Base-by-base conservation (phyloP, 2,329 filamentous ascomycete genomes). In the Tolypocladium endophyticum region DNA sequence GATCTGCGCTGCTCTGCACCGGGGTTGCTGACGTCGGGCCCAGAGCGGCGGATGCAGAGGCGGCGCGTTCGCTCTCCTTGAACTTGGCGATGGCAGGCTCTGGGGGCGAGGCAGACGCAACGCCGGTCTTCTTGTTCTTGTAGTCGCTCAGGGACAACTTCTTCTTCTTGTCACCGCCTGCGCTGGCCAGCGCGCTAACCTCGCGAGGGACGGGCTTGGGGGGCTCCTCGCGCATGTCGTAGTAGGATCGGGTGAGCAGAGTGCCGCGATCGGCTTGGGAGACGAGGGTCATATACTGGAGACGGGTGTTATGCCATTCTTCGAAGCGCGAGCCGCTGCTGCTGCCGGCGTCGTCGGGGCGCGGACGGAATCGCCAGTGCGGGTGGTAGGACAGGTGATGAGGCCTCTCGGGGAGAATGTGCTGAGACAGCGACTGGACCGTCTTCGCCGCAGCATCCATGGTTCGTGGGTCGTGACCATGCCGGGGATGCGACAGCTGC, bases 361-460 rank as follows among this genome's bases (percentile, higher is more conserved):
- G 73, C 47, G 72, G 70, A 59, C 74, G 74, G 63, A 79, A 83
- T 67, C 76, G 79, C 69, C 74, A 74, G 64, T 79, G 76, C 56
- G 78, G 69, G 41, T 74, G 77, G 63, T 79, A 72, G 43, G 81
- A 79, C 41, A 85, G 76, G 64, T 81, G 79, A 68, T 84, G 79
- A 63, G 81, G 78, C 68, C 75, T 75, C 61, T 76, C 73, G 63
- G 81, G 81, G 63, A 84, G 72, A 63, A 80, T 76, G 68, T 74
- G 74, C 74, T 81, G 76, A 67, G 77, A 76, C 70, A 83, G 73
- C 71, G 72, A 76, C 71, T 81, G 73, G 72, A 82, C 77, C 74
- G 76, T 79, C 74, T 82, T 81, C 71, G 77, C 79, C 76, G 80
- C 79, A 77, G 76, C 79, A 77, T 84, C 81, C 81, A 84, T 84